A percentile compares a stretch with the other conserved stretches of the same genome.
Conservation (phyloP, 2,329 filamentous ascomycete genomes). For the Hymenoscyphus occultus region DNA sequence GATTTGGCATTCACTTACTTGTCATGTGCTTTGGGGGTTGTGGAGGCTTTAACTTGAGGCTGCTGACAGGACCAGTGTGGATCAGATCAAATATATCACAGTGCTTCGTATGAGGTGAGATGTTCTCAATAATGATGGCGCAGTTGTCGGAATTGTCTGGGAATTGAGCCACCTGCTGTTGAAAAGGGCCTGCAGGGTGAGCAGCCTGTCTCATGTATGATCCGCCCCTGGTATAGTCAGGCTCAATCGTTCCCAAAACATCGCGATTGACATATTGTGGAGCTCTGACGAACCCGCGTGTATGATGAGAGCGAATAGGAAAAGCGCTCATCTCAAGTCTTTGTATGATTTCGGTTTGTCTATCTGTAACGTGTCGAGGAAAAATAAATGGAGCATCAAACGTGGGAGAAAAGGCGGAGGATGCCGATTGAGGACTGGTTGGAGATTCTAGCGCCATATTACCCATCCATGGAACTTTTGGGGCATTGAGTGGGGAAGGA, state of each 20-base stretch:
- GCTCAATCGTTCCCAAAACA: not conserved
- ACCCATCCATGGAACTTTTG: not conserved
- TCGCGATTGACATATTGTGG: not conserved
- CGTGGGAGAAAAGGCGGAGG: not conserved
- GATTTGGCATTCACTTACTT: not conserved
- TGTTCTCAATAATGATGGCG: not conserved
- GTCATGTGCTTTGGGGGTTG: not conserved
- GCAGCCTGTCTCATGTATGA: not conserved
- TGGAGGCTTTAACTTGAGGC: slow-evolving; percentile 1
- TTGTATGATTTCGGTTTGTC: not conserved
- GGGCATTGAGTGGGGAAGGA: not conserved
- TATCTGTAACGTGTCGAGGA: not conserved
- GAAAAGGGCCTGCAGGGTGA: not conserved
- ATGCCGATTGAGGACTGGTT: not conserved
- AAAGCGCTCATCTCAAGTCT: not conserved
- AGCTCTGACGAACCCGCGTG: not conserved
- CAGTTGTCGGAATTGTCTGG: not conserved
- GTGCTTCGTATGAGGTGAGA: not conserved
- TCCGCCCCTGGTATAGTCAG: not conserved
- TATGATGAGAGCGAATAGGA: not conserved
- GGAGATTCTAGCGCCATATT: not conserved
- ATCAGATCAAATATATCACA: slow-evolving; percentile 2
- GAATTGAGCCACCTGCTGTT: not conserved
- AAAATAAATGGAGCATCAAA: not conserved
- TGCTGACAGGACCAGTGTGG: not conserved